A percentile compares a stretch with the other conserved stretches of the same genome.
Conservation (phyloP, 306 rosid species). For the Neltuma alba region DNA sequence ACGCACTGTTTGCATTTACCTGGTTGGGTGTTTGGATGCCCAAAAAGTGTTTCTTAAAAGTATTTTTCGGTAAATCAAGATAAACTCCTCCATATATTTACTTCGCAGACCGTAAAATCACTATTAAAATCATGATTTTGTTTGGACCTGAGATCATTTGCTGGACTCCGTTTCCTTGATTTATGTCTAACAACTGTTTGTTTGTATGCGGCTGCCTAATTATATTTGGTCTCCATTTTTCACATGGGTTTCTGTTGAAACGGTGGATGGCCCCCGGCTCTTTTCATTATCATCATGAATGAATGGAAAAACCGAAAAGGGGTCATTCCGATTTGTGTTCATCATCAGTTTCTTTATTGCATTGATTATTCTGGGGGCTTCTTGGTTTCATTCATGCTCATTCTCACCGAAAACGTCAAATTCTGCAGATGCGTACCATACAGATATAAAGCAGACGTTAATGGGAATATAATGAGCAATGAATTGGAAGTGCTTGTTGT, state of each 20-base stretch:
- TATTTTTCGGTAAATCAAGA: too few species aligned
- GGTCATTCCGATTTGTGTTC: background rate
- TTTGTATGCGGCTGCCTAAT: background rate
- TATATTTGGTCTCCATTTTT: background rate
- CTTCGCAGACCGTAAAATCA: too few species aligned
- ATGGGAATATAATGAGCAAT: slow-evolving; percentile 48
- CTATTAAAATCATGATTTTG: too few species aligned
- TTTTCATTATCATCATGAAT: background rate
- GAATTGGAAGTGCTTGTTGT: slow-evolving; percentile 82
- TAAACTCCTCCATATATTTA: too few species aligned
- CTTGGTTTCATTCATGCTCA: background rate
- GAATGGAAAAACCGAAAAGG: background rate
- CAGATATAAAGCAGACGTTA: slow-evolving; percentile 57
- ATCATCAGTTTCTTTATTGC: background rate
- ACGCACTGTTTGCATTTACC: too few species aligned
- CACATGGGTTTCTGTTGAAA: slow-evolving; percentile 17
- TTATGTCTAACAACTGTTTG: background rate
- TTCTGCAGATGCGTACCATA: slow-evolving; percentile 92
- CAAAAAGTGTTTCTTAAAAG: too few species aligned
- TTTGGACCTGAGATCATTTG: background rate
- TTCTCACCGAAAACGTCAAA: background rate
- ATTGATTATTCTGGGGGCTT: background rate
- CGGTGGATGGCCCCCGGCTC: slow-evolving; percentile 19
- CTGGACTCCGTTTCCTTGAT: background rate
- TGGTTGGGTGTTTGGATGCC: too few species aligned